Evolutionary conservation across 75 land plant species (phyloP), one percentile per base, ranked within the genome.

Genomic region (Isoetes taiwanensis): DNA sequence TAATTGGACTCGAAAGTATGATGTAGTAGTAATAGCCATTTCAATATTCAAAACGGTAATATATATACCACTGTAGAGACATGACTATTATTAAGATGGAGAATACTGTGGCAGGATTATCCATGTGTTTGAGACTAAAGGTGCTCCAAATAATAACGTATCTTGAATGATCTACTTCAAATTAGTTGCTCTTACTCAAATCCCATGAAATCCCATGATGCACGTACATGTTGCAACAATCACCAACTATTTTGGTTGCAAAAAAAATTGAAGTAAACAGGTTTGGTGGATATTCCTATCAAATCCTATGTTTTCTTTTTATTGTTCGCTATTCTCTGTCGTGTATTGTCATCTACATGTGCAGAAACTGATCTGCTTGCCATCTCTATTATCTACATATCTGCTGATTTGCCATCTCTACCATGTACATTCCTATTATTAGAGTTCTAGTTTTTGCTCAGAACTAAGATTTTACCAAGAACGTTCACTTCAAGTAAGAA

Each of bases 71-170:
- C 33, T 2, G 79, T 76, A 6, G 71, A 54, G 5, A 76, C 71
- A 30, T 76, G 79, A 0, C 74, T 59, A 6, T 71, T 42, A 2
- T 64, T 74, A 37, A 64, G 58, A 2, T 27, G n/a, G n/a, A n/a
- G n/a, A n/a, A n/a, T n/a, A n/a, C n/a, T n/a, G n/a, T n/a, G n/a
- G n/a, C n/a, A n/a, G n/a, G n/a, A n/a, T n/a, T n/a, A n/a, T n/a
- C n/a, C n/a, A n/a, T n/a, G n/a, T n/a, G n/a, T n/a, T n/a, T n/a
- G n/a, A n/a, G n/a, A n/a, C n/a, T n/a, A n/a, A n/a, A n/a, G n/a
- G n/a, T n/a, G n/a, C n/a, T n/a, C n/a, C n/a, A n/a, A n/a, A n/a
- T n/a, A n/a, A n/a, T n/a, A n/a, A n/a, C n/a, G n/a, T n/a, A n/a
- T n/a, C n/a, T n/a, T n/a, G n/a, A n/a, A n/a, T n/a, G n/a, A n/a